Base-by-base conservation (phyloP, 1,139 yeast genomes). In the Arxiozyma heterogenica region DNA sequence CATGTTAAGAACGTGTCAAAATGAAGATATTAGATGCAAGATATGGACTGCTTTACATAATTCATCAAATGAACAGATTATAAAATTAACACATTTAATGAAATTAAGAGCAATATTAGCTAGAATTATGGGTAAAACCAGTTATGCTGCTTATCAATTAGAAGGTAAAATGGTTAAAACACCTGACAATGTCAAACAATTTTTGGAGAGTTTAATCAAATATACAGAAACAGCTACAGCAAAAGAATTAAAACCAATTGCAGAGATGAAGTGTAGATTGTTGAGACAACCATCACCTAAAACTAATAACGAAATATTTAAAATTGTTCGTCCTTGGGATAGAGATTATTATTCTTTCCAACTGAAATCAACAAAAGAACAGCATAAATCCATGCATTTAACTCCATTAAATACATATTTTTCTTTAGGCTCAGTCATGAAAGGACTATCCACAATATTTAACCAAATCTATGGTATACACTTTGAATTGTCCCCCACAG, bases 121-220 rank as follows among this genome's bases (percentile, higher is more conserved):
- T 0, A 75, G 76, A 50, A 76, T 88, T 73, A 75, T 93, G 74
- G 95, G 95, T 0, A 81, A 81, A 64, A 64, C 73, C 22, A 83
- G 88, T 47, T 93, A 76, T 71, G 82, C 94, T 0, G 84, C 85
- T 52, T 91, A 93, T 65, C 95, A 88, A 65, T 73, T 93, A 45
- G 84, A 82, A 57, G 95, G 89, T 59, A 93, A 94, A 67, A 88
- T 93, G 96, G 96, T 96, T 17, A 83, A 83, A 58, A 77, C 72
- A 11, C 95, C 97, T 0, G 81, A 79, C 38, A 83, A 88, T 63
- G 98, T 91, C 1, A 70, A 75, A 58, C 75, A 83, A 8, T 90
- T 93, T 60, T 73, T 93, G 54, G 69, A 73, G 8, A 82, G 83
- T 48, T 69, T 91, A 51, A 82, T 86, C 30, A 66, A 70, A 15